Evolutionary conservation across 2,329 filamentous ascomycete genomes (phyloP).

Genomic region (Penicillium sp.): DNA sequence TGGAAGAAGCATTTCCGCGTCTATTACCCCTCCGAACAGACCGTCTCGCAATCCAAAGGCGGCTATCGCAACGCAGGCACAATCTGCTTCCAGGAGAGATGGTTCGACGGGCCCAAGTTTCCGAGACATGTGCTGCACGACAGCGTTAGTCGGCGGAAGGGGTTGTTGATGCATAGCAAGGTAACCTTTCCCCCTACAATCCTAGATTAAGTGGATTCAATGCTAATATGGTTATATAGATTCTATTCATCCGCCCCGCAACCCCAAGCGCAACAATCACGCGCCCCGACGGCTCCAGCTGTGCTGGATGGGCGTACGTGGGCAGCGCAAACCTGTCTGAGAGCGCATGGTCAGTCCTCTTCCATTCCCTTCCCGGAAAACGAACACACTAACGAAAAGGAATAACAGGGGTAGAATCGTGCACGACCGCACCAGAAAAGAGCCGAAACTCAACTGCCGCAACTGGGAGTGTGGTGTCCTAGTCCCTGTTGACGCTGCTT

Average conservation of each 20-base stretch:
- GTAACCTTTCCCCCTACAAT: conserved; percentile 42
- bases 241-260: conserved; percentile 31
- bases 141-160: conserved; percentile 65
- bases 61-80: conserved; percentile 68
- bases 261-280: conserved; percentile 18
- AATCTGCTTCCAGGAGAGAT: conserved; percentile 70
- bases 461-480: conserved; percentile 97
- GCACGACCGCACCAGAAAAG: conserved; percentile 62
- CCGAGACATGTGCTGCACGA: conserved; percentile 70
- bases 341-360: conserved; percentile 72
- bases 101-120: conserved; percentile 68
- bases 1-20: conserved; percentile 60
- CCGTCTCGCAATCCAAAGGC: conserved; percentile 62
- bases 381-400: background rate
- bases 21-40: conserved; percentile 75
- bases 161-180: conserved; percentile 87
- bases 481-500: conserved; percentile 40
- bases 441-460: conserved; percentile 72
- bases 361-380: background rate
- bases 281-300: conserved; percentile 21
- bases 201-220: no score
- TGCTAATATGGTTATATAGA: conserved; percentile 18
- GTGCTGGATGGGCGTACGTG: conserved; percentile 72
- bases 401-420: conserved; percentile 67
- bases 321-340: conserved; percentile 91